phyloP scores from a whole-genome alignment of 176 grass and related monocot genomes.

The Thinopyrum elongatum region DNA sequence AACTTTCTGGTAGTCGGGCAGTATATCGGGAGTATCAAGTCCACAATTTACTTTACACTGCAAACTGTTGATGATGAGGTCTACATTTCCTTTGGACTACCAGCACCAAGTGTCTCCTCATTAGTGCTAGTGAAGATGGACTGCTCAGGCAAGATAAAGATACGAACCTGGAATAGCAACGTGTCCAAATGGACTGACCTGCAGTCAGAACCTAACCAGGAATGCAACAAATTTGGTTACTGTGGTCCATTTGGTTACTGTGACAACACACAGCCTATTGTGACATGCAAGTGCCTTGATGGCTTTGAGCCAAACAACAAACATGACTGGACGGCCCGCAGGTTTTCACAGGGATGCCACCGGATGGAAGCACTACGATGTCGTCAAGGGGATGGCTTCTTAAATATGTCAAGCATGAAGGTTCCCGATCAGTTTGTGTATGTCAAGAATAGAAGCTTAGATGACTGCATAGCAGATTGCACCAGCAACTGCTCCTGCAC shows the following conservation, averaged over 20 bases:
- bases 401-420: conserved; percentile 24
- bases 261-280: conserved; percentile 3
- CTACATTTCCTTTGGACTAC: background rate
- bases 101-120: background rate
- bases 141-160: background rate
- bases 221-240: conserved; percentile 26
- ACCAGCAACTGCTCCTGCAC: conserved; percentile 42
- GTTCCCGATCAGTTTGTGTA: conserved; percentile 9
- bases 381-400: conserved; percentile 13
- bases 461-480: conserved; percentile 33
- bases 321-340: background rate
- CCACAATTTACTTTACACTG: background rate
- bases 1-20: background rate
- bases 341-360: conserved; percentile 28
- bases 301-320: conserved; percentile 43
- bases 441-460: conserved; percentile 27
- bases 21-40: background rate
- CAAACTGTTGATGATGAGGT: background rate
- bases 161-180: background rate
- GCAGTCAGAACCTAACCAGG: conserved; percentile 11
- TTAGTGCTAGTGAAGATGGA: background rate
- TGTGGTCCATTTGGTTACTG: conserved; percentile 52
- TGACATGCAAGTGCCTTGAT: conserved; percentile 33
- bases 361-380: conserved; percentile 30
- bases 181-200: conserved; percentile 6